phyloP scores from a whole-genome alignment of 768 basidiomycete species.

The Trametes gibbosa region DNA sequence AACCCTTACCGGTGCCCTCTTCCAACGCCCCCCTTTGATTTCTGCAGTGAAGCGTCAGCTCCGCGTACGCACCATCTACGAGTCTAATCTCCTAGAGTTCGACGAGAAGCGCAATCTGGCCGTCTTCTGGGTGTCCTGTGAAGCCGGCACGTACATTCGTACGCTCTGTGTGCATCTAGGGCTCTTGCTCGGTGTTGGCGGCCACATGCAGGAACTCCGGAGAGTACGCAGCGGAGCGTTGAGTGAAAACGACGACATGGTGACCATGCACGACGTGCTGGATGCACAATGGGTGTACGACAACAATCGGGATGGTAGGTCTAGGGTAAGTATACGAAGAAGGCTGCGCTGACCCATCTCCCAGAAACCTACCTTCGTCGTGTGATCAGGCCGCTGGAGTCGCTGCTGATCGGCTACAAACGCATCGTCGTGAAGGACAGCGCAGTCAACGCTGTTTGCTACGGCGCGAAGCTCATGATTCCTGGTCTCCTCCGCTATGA shows the following conservation, averaged over 20 bases:
- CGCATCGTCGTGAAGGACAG: conserved; percentile 99
- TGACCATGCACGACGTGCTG: conserved; percentile 99
- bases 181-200: conserved; percentile 90
- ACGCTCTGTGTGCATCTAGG: conserved; percentile 98
- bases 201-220: conserved; percentile 99
- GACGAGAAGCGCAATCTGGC: conserved; percentile 96
- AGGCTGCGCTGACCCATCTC: neutral
- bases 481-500: conserved; percentile 97
- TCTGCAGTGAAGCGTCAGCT: conserved; percentile 98
- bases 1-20: conserved; percentile 95
- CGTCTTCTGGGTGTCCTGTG: conserved; percentile 98
- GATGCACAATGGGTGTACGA: conserved; percentile 99
- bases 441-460: conserved; percentile 98
- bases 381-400: conserved; percentile 92
- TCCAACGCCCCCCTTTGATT: conserved; percentile 98
- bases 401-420: conserved; percentile 92
- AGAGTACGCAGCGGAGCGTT: conserved; percentile 94
- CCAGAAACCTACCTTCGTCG: conserved; percentile 94
- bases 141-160: conserved; percentile 95
- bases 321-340: neutral
- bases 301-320: conserved; percentile 90
- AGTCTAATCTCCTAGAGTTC: conserved; percentile 93
- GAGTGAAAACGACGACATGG: conserved; percentile 97
- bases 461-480: conserved; percentile 99
- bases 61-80: conserved; percentile 95